phyloP scores from a whole-genome alignment of 1,284 basidiomycete genomes.

The Phellinidium pouzarii region DNA sequence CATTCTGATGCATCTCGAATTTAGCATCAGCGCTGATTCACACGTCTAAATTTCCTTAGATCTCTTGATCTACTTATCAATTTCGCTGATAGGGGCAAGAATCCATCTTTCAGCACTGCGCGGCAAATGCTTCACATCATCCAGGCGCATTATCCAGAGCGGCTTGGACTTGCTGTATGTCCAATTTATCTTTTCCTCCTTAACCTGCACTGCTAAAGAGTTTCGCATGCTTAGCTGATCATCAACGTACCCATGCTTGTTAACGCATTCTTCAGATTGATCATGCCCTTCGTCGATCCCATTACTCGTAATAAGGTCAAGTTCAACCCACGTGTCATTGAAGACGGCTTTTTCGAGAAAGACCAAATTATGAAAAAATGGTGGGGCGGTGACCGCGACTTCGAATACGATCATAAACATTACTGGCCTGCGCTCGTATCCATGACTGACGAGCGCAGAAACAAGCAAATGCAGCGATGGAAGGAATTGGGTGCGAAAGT shows the following conservation, averaged over 20 bases:
- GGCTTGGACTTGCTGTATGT: constrained; percentile 65
- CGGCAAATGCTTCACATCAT: constrained; percentile 66
- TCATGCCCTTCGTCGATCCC: constrained; percentile 77
- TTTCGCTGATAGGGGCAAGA: constrained; percentile 75
- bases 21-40: not conserved
- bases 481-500: constrained; percentile 52
- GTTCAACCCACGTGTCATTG: constrained; percentile 50
- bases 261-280: constrained; percentile 76
- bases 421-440: constrained; percentile 67
- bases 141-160: constrained; percentile 87
- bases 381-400: constrained; percentile 57
- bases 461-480: constrained; percentile 55
- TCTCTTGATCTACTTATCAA: constrained; percentile 75
- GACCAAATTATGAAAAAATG: constrained; percentile 51
- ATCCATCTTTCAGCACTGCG: constrained; percentile 59
- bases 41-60: constrained; percentile 28
- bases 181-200: not conserved
- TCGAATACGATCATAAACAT: constrained; percentile 64
- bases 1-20: not conserved
- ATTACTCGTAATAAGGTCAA: constrained; percentile 66
- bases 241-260: constrained; percentile 80
- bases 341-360: constrained; percentile 49
- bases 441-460: constrained; percentile 45
- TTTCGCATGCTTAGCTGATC: constrained; percentile 41
- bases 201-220: not conserved